Conservation (phyloP, 352 stramenopile species). For the Phytophthora citrophthora region DNA sequence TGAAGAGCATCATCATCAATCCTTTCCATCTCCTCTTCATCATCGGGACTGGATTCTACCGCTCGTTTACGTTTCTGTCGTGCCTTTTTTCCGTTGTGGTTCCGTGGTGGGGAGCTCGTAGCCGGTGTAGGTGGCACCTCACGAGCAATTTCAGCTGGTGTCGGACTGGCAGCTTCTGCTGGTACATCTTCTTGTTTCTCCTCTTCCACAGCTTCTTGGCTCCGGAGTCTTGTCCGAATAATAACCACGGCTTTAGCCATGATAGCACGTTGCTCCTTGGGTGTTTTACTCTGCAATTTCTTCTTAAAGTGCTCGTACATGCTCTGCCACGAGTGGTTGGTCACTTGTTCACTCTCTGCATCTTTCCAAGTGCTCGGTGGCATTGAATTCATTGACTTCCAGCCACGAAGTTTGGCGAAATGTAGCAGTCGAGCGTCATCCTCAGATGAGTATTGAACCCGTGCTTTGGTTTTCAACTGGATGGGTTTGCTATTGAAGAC, state of each 20-base stretch:
- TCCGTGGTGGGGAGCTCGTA: conserved; percentile 11
- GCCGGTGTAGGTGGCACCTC: conserved; percentile 2
- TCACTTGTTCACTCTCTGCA: conserved; percentile 33
- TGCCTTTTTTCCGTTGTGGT: not conserved
- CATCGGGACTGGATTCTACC: not conserved
- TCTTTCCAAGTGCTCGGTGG: conserved; percentile 22
- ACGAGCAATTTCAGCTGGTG: not conserved
- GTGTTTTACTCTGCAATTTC: conserved; percentile 42
- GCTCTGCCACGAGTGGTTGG: conserved; percentile 39
- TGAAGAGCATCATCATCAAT: not conserved
- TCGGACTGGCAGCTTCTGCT: not conserved
- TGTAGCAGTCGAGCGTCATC: conserved; percentile 56
- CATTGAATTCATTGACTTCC: conserved; percentile 28
- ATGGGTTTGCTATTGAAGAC: conserved; percentile 2
- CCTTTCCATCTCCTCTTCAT: conserved; percentile 2
- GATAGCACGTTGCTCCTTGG: conserved; percentile 32
- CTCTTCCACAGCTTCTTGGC: conserved; percentile 2
- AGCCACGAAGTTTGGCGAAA: conserved; percentile 39
- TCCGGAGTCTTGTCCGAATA: conserved; percentile 9
- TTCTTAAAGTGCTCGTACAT: conserved; percentile 66
- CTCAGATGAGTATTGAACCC: conserved; percentile 36
- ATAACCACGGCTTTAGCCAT: conserved; percentile 30
- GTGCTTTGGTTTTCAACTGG: not conserved
- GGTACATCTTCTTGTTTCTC: not conserved
- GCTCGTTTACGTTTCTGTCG: conserved; percentile 21